These are phyloP conservation scores for Epichloe aotearoae DNA, from an alignment of 2,329 filamentous ascomycete genomes.

Conservation along the genomic window DNA sequence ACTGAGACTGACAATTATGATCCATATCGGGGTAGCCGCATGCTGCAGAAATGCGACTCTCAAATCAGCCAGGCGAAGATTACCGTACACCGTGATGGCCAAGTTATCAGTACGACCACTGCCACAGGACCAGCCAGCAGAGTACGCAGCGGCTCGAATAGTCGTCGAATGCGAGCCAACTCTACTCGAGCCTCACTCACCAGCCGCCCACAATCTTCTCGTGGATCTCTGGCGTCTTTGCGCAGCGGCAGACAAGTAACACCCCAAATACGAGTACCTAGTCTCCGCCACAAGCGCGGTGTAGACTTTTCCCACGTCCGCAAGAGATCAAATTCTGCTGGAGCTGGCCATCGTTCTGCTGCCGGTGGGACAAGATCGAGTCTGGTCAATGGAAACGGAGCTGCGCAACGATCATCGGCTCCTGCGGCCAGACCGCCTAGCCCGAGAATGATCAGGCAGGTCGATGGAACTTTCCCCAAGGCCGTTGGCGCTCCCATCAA, in stretches of 20 bases:
- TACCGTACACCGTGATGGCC: constrained; percentile 47
- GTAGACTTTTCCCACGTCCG: constrained; percentile 41
- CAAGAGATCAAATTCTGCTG: constrained; percentile 22
- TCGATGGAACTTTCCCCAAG: constrained; percentile 15
- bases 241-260: constrained; percentile 31
- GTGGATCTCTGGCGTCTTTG: constrained; percentile 36
- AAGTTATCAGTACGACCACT: constrained; percentile 14
- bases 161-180: constrained; percentile 17
- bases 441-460: constrained; percentile 15
- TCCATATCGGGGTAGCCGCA: constrained; percentile 60
- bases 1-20: constrained; percentile 57
- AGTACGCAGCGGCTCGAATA: constrained; percentile 22
- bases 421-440: constrained; percentile 12
- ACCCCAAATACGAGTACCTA: constrained; percentile 27
- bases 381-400: constrained; percentile 8
- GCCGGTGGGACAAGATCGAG: constrained; percentile 9
- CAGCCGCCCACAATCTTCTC: constrained; percentile 20
- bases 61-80: constrained; percentile 53
- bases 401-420: constrained; percentile 10
- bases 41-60: constrained; percentile 25
- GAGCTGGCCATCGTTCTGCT: constrained; percentile 6
- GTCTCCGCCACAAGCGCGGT: constrained; percentile 35
- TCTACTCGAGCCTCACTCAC: constrained; percentile 17
- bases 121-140: constrained; percentile 17
- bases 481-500: constrained; percentile 10